phyloP scores from a whole-genome alignment of 2,329 filamentous ascomycete genomes.

The Curvularia hawaiiensis region DNA sequence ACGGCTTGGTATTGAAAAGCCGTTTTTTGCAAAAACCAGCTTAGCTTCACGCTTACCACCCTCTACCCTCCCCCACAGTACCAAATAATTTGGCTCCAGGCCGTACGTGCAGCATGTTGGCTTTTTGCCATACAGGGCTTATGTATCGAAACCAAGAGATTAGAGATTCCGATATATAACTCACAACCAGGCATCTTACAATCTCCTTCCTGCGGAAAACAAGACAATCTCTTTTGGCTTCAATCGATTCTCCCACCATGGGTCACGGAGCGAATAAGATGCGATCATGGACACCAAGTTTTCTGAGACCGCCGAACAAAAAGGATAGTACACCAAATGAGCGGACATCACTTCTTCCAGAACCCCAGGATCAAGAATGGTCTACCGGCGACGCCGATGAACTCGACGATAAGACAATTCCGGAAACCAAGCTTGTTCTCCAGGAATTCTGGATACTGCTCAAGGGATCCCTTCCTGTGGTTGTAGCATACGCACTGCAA shows the following conservation, averaged over 20 bases:
- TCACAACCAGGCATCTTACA: not conserved
- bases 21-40: no score
- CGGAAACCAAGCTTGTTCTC: constrained; percentile 49
- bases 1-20: no score
- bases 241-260: constrained; percentile 23
- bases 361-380: constrained; percentile 45
- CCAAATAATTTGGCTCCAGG: no score
- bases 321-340: constrained; percentile 46
- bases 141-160: not conserved
- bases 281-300: constrained; percentile 38
- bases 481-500: constrained; percentile 83
- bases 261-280: constrained; percentile 25
- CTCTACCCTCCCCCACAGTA: no score
- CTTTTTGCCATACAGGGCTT: constrained; percentile 10
- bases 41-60: no score
- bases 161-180: constrained; percentile 2
- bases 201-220: not conserved
- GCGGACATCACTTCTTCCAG: constrained; percentile 51
- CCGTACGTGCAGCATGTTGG: constrained; percentile 19
- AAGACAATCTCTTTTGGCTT: not conserved
- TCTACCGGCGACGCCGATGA: constrained; percentile 46
- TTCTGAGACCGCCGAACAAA: constrained; percentile 31
- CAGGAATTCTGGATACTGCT: constrained; percentile 71
- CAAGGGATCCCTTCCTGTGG: constrained; percentile 74
- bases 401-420: constrained; percentile 43